Conservation (phyloP, 257 asterid genomes). For the Forsythia suspensa region DNA sequence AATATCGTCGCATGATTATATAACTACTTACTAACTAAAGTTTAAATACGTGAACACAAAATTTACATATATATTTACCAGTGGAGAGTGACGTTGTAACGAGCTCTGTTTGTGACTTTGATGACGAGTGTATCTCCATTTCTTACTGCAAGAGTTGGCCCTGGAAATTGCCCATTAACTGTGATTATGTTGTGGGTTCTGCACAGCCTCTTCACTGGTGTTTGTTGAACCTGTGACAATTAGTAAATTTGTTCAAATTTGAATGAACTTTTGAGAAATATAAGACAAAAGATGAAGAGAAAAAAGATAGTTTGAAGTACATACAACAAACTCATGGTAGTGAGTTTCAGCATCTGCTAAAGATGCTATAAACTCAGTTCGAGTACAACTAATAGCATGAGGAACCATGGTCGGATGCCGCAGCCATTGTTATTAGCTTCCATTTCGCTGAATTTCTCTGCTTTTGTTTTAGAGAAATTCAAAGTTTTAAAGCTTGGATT, state of each 20-base stretch:
- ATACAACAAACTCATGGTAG: constrained; percentile 49
- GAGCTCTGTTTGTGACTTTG: constrained; percentile 54
- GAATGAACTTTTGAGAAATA: not conserved
- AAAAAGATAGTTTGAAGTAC: not conserved
- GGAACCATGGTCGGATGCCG: constrained; percentile 15
- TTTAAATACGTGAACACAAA: not conserved
- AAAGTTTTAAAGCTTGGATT: constrained; percentile 24
- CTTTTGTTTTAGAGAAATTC: constrained; percentile 14
- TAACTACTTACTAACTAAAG: too few species aligned
- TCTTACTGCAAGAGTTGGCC: constrained; percentile 57
- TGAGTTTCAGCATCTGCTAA: constrained; percentile 48
- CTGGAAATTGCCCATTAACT: constrained; percentile 74
- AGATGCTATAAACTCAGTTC: constrained; percentile 23
- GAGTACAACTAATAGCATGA: constrained; percentile 25
- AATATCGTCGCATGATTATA: too few species aligned
- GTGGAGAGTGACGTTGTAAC: constrained; percentile 57
- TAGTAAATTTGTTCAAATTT: not conserved
- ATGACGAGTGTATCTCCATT: constrained; percentile 56
- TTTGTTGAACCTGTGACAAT: constrained; percentile 49
- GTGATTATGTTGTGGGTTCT: constrained; percentile 48
- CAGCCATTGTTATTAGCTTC: constrained; percentile 10
- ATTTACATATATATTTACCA: constrained; percentile 37
- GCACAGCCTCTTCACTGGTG: constrained; percentile 54
- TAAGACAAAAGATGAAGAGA: not conserved
- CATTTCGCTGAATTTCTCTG: constrained; percentile 25